phyloP scores from a whole-genome alignment of 192 early-diverging fungal genomes.

The Coemansia sp. region DNA sequence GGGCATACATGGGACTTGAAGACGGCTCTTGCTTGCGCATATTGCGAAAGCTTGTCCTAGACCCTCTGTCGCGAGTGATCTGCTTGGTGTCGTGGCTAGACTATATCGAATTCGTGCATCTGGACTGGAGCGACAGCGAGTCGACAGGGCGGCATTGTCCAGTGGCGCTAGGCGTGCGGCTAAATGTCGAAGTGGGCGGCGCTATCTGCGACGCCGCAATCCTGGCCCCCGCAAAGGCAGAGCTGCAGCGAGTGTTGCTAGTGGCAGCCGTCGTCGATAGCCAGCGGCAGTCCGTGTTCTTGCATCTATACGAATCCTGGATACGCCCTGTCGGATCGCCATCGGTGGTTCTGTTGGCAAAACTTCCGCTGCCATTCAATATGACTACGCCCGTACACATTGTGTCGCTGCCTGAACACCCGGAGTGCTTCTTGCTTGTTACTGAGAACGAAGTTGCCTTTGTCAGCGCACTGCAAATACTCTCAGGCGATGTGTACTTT shows the following conservation, averaged over 20 bases:
- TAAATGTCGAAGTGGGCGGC: slow-evolving; percentile 8
- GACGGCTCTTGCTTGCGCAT: background rate
- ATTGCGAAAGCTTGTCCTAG: slow-evolving; percentile 20
- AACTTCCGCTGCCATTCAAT: slow-evolving; percentile 33
- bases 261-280: slow-evolving; percentile 33
- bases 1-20: background rate
- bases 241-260: slow-evolving; percentile 28
- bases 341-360: slow-evolving; percentile 17
- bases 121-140: slow-evolving; percentile 10
- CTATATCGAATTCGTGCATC: slow-evolving; percentile 21
- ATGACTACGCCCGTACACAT: slow-evolving; percentile 28
- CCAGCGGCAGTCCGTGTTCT: slow-evolving; percentile 6
- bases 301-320: slow-evolving; percentile 46
- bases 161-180: background rate
- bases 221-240: slow-evolving; percentile 14
- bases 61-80: slow-evolving; percentile 26
- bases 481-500: slow-evolving; percentile 44
- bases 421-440: slow-evolving; percentile 37
- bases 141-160: background rate
- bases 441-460: slow-evolving; percentile 13
- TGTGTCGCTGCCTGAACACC: slow-evolving; percentile 26
- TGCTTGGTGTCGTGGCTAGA: slow-evolving; percentile 37
- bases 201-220: slow-evolving; percentile 40
- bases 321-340: background rate
- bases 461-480: slow-evolving; percentile 35